Percentiles rank a stretch among this genome's conserved stretches.
phyloP scores from a whole-genome alignment of 225 moss, liverwort and hornwort species.

The Takakia lepidozioides region DNA sequence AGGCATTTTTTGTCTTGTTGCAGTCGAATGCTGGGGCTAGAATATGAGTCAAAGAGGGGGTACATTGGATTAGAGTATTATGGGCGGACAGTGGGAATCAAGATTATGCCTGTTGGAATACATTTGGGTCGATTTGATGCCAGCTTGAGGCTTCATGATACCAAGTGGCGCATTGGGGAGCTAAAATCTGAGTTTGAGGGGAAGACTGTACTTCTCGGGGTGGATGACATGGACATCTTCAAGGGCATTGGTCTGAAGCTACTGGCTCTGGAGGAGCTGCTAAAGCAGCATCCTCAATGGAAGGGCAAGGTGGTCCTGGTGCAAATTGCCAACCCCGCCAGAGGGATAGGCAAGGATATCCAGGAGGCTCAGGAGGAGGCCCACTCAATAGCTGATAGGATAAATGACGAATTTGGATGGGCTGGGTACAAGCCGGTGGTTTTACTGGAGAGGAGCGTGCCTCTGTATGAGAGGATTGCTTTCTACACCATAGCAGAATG shows the following conservation, averaged over 20 bases:
- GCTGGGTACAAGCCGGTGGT: constrained; percentile 67
- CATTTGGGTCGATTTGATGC: constrained; percentile 78
- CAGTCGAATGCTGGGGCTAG: constrained; percentile 90
- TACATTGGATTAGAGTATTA: constrained; percentile 98
- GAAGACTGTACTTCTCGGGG: constrained; percentile 84
- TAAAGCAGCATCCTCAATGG: constrained; percentile 71
- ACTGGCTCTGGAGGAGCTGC: constrained; percentile 88
- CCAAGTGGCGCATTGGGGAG: constrained; percentile 63
- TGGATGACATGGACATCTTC: constrained; percentile 99
- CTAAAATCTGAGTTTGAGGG: constrained; percentile 64
- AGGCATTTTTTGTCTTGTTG: constrained; percentile 97
- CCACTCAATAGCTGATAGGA: constrained; percentile 51
- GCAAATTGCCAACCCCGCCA: constrained; percentile 90
- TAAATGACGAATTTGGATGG: constrained; percentile 73
- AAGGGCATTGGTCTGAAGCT: constrained; percentile 96
- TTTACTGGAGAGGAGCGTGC: constrained; percentile 55
- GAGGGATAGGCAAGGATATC: constrained; percentile 85
- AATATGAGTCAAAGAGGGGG: constrained; percentile 93
- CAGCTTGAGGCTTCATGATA: constrained; percentile 53
- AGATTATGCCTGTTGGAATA: constrained; percentile 94
- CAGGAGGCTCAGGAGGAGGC: constrained; percentile 77
- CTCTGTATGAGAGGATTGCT: constrained; percentile 78
- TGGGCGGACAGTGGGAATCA: constrained; percentile 92
- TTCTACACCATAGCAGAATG: constrained; percentile 93
- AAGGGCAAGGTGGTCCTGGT: constrained; percentile 78